Percentiles rank a stretch among this genome's conserved stretches.
Conservation (phyloP, 257 asterid genomes). For the Catharanthus roseus region DNA sequence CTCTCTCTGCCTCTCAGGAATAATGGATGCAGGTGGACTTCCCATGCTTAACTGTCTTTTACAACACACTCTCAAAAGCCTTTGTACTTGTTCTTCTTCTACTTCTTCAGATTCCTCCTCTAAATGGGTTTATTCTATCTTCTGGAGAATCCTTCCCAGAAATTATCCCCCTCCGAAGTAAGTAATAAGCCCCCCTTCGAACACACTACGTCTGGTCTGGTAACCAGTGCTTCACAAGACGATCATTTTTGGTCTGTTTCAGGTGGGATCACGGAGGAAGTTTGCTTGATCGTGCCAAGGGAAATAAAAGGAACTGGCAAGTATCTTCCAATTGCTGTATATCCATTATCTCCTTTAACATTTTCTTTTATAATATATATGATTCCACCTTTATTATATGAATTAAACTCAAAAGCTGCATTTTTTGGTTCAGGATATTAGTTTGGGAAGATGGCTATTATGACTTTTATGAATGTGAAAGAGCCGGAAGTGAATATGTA, state of each 20-base stretch:
- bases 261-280: conserved; percentile 84
- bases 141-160: conserved; percentile 82
- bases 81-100: conserved; percentile 46
- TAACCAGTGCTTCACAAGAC: neutral
- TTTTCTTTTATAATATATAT: no score
- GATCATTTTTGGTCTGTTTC: neutral
- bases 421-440: conserved; percentile 59
- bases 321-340: neutral
- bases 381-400: no score
- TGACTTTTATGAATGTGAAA: conserved; percentile 61
- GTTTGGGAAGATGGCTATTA: conserved; percentile 93
- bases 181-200: conserved; percentile 12
- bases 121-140: conserved; percentile 77
- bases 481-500: conserved; percentile 40
- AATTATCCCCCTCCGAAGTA: conserved; percentile 88
- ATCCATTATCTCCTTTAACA: no score
- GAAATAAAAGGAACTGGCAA: conserved; percentile 80
- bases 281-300: conserved; percentile 57
- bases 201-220: neutral
- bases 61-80: conserved; percentile 72
- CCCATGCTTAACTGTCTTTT: conserved; percentile 74
- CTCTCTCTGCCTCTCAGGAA: no score
- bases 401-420: neutral
- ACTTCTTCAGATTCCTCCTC: no score
- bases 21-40: conserved; percentile 68